A percentile compares a stretch with the other conserved stretches of the same genome.
phyloP scores from a whole-genome alignment of 164 flowering plant species.

The Kalanchoe fedtschenkoi region DNA sequence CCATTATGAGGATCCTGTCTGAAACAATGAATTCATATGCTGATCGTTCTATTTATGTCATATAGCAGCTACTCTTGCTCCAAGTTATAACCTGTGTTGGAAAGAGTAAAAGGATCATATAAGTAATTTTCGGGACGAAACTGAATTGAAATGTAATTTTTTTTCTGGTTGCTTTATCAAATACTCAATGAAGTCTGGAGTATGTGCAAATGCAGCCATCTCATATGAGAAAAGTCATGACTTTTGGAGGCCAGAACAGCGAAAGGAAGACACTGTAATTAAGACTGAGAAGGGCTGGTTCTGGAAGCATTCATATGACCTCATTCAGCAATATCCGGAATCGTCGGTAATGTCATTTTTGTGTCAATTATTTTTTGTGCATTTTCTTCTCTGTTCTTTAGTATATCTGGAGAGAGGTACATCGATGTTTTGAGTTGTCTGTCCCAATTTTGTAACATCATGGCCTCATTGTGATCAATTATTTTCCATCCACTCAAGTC shows the following conservation, averaged over 20 bases:
- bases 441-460: background rate
- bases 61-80: background rate
- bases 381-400: background rate
- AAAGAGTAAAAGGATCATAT: background rate
- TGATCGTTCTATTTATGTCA: background rate
- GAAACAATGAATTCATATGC: too few species aligned
- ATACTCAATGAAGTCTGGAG: conserved; percentile 76
- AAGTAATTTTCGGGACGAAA: too few species aligned
- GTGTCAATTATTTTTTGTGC: background rate
- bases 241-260: conserved; percentile 66
- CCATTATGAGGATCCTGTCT: too few species aligned
- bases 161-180: too few species aligned
- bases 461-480: background rate
- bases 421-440: background rate
- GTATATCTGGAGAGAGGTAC: background rate
- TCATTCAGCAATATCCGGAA: conserved; percentile 66
- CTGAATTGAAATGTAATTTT: too few species aligned
- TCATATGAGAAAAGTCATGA: conserved; percentile 68
- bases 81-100: background rate
- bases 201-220: conserved; percentile 71
- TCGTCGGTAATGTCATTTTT: conserved; percentile 48
- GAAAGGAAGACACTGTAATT: conserved; percentile 21
- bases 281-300: conserved; percentile 26
- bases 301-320: conserved; percentile 61
- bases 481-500: too few species aligned